A percentile compares a stretch with the other conserved stretches of the same genome.
phyloP scores from a whole-genome alignment of 352 stramenopile genomes.

The Pythium aristosporum region DNA sequence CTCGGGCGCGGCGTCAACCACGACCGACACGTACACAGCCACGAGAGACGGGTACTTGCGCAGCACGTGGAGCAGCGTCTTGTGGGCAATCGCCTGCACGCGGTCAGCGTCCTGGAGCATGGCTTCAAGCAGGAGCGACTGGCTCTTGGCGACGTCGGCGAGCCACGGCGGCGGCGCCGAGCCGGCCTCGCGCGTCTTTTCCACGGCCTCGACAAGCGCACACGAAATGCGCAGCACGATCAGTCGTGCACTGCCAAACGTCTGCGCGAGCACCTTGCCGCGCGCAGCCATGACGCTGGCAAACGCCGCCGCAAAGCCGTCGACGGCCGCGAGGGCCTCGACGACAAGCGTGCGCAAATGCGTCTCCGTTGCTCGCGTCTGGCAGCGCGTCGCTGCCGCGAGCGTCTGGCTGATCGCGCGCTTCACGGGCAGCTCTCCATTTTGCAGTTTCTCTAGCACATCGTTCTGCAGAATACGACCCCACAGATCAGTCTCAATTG shows the following conservation, averaged over 20 bases:
- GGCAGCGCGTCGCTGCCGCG: slow-evolving; percentile 46
- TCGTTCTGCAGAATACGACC: slow-evolving; percentile 41
- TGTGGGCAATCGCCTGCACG: slow-evolving; percentile 41
- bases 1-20: slow-evolving; percentile 33
- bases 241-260: slow-evolving; percentile 54
- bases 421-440: slow-evolving; percentile 60
- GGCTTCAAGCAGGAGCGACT: slow-evolving; percentile 59
- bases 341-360: slow-evolving; percentile 55
- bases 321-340: slow-evolving; percentile 31
- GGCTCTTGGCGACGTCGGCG: slow-evolving; percentile 39
- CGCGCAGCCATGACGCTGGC: slow-evolving; percentile 40
- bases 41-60: slow-evolving; percentile 43
- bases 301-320: slow-evolving; percentile 55
- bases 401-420: slow-evolving; percentile 63
- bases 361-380: slow-evolving; percentile 53
- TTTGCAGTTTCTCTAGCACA: slow-evolving; percentile 58
- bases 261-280: slow-evolving; percentile 39
- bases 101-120: slow-evolving; percentile 48
- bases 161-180: slow-evolving; percentile 37
- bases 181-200: slow-evolving; percentile 4
- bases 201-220: slow-evolving; percentile 44
- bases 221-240: slow-evolving; percentile 59
- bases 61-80: slow-evolving; percentile 45
- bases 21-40: slow-evolving; percentile 38
- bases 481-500: background rate